Percentiles rank a stretch among this genome's conserved stretches.
These are phyloP conservation scores for Hypoxylon cercidicola DNA, from an alignment of 495 filamentous ascomycete species.

Conservation along the genomic window DNA sequence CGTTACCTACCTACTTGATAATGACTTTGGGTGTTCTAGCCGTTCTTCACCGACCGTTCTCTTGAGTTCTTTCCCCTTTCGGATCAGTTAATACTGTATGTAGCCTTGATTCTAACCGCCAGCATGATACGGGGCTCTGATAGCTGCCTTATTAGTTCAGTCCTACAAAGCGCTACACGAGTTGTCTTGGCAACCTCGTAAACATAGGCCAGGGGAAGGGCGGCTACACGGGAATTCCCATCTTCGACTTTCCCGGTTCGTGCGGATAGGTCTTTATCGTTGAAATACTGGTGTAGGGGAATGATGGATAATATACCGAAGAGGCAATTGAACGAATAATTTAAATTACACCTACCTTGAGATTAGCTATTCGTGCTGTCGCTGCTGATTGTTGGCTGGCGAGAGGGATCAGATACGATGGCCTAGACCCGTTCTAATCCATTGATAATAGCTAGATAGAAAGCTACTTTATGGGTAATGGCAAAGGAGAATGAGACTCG, in stretches of 20 bases:
- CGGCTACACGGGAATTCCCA: not conserved
- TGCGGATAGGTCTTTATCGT: not conserved
- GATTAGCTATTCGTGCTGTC: not conserved
- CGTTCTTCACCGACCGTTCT: conserved; percentile 5
- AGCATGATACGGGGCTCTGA: not conserved
- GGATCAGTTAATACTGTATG: not conserved
- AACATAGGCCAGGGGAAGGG: not conserved
- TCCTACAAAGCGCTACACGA: not conserved
- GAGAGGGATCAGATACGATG: not conserved
- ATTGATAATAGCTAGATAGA: not conserved
- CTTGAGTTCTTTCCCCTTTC: conserved; percentile 16
- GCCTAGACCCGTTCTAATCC: not conserved
- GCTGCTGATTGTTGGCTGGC: not conserved
- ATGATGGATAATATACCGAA: not conserved
- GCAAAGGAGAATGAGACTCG: too few species aligned
- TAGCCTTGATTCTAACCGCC: conserved; percentile 7
- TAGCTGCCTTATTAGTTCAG: conserved; percentile 29
- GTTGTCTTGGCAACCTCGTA: conserved; percentile 24
- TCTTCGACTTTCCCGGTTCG: conserved; percentile 3
- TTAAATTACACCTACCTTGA: not conserved
- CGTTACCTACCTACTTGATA: not conserved
- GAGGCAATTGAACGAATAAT: not conserved
- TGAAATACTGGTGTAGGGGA: not conserved
- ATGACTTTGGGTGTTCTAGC: not conserved
- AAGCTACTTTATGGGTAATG: too few species aligned